A percentile compares a stretch with the other conserved stretches of the same genome.
These are phyloP conservation scores for Speleostelium caveatum DNA, from an alignment of 78 protist genomes.

Conservation along the genomic window DNA sequence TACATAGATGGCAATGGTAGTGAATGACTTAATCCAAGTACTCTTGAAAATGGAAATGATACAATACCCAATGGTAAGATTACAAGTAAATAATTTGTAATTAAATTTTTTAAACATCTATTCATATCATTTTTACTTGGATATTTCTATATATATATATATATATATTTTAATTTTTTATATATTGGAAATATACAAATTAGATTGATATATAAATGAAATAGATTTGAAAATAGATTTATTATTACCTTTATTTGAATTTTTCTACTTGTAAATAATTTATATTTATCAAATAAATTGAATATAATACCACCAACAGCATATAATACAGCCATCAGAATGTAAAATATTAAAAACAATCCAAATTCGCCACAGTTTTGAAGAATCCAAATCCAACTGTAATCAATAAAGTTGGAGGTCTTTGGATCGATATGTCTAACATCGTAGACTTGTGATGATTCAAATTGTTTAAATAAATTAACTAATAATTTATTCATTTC, in stretches of 20 bases:
- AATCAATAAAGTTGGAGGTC: constrained; percentile 36
- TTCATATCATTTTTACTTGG: constrained; percentile 39
- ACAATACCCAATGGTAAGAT: constrained; percentile 56
- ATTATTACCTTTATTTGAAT: constrained; percentile 64
- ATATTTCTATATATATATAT: constrained; percentile 27
- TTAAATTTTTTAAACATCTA: constrained; percentile 63
- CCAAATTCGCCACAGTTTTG: constrained; percentile 72
- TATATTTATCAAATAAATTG: constrained; percentile 51
- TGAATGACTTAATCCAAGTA: constrained; percentile 44
- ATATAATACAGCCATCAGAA: constrained; percentile 52
- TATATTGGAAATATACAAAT: no score
- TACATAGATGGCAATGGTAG: constrained; percentile 75
- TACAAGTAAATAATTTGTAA: constrained; percentile 41
- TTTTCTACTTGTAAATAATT: constrained; percentile 44
- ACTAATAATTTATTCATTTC: no score
- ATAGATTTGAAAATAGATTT: neutral
- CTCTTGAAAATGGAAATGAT: constrained; percentile 58
- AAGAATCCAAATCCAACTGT: constrained; percentile 67
- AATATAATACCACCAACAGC: constrained; percentile 55
- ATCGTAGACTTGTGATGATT: constrained; percentile 23
- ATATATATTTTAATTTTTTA: neutral
- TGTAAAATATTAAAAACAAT: constrained; percentile 38
- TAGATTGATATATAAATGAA: no score
- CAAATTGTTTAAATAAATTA: constrained; percentile 7
- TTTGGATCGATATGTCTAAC: constrained; percentile 27